Evolutionary conservation across 306 rosid species (phyloP), one percentile per base, ranked within the genome.

Genomic region (Dryas drummondii): DNA sequence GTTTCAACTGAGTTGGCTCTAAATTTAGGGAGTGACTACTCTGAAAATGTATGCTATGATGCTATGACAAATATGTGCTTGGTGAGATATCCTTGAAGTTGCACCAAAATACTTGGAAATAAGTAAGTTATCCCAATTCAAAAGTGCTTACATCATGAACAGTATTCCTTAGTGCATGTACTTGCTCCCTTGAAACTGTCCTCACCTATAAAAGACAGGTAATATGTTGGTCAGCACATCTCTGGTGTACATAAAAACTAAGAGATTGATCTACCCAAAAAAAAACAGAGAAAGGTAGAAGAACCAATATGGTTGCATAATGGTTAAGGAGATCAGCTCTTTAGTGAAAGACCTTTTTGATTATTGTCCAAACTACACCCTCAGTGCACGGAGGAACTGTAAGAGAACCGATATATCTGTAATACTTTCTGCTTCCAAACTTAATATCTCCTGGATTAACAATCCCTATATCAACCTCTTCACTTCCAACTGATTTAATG

Each of bases 301-400:
- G 32, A 48, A 16, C 26, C 8, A 45, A 50, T 9, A 12, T n/a
- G 37, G 3, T 15, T n/a, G 46, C 7, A 54, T n/a, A 58, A 27
- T 62, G 16, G 11, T 5, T 9, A 40, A 37, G 41, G 41, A 67
- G 59, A n/a, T 54, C 19, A 27, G 12, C 7, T 16, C 15, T 17
- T 50, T 69, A 65, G 79, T 9, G 46, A 58, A 66, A 5, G 48
- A 86, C 98, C 97, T 91, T 86, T 16, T 81, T 81, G 46, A 74
- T 13, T 26, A 93, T 7, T 6, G 96, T 89, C 98, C 98, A 93
- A 80, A 49, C 44, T 46, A 93, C 89, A n/a, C 93, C 96, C 81
- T 91, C 91, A 17, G 85, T 81, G 64, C 98, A 91, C 2, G 98
- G 93, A 73, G 98, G 97, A 57, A 79, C 81, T 44, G 97, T 90